Conservation (phyloP, 768 basidiomycete species). For the Coprinopsis sp. region DNA sequence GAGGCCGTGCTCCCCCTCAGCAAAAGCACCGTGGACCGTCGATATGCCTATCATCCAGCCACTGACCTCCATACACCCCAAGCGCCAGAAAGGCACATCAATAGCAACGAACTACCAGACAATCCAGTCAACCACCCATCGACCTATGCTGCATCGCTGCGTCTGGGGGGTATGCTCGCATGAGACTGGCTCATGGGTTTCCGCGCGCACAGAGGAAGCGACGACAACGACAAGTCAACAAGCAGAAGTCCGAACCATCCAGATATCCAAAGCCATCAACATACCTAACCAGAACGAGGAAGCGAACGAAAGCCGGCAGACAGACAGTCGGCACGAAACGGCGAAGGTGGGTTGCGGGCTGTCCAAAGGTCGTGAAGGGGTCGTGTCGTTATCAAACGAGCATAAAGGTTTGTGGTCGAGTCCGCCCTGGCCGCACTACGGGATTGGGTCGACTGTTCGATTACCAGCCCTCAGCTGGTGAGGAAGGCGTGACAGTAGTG, state of each 20-base stretch:
- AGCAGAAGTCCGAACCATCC: neutral
- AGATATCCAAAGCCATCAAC: neutral
- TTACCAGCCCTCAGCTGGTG: constrained; percentile 10
- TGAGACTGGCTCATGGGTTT: constrained; percentile 10
- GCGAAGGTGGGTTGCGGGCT: neutral
- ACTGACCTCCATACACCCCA: constrained; percentile 1
- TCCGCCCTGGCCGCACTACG: constrained; percentile 11
- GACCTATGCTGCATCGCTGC: neutral
- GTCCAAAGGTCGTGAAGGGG: neutral
- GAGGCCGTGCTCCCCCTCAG: constrained; percentile 6
- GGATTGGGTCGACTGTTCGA: constrained; percentile 4
- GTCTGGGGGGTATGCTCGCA: constrained; percentile 11
- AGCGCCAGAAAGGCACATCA: neutral
- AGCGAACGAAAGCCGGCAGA: neutral
- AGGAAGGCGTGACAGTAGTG: constrained; percentile 7
- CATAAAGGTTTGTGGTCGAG: neutral
- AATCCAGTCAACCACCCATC: constrained; percentile 1
- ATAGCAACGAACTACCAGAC: neutral
- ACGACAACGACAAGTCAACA: neutral
- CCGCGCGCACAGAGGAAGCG: constrained; percentile 9
- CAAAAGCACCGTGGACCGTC: too few species aligned
- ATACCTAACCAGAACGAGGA: neutral
- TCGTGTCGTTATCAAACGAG: constrained; percentile 12
- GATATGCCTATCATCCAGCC: neutral
- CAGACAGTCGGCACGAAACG: neutral